A percentile compares a stretch with the other conserved stretches of the same genome.
Conservation (phyloP, 2,329 filamentous ascomycete species). For the Microascus cirrosus region DNA sequence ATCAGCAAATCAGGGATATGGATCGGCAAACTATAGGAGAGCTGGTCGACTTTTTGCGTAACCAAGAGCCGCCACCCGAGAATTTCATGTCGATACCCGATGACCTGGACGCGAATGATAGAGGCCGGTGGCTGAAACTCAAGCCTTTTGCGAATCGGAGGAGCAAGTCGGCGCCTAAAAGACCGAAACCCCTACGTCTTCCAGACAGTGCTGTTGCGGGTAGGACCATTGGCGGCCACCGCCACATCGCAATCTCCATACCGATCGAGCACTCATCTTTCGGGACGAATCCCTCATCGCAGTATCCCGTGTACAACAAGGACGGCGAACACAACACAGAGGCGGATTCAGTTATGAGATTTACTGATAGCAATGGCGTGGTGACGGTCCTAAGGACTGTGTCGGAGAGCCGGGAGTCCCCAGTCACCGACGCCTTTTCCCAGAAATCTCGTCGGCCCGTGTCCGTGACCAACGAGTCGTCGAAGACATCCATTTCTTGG, state of each 20-base stretch:
- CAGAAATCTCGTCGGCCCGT: conserved; percentile 1
- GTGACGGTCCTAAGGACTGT: conserved; percentile 22
- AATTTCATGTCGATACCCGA: conserved; percentile 37
- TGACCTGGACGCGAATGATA: conserved; percentile 16
- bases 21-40: conserved; percentile 1
- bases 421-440: not conserved
- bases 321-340: not conserved
- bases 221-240: conserved; percentile 38
- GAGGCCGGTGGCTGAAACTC: conserved; percentile 29
- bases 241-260: conserved; percentile 51
- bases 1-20: conserved; percentile 2
- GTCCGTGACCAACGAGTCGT: not conserved
- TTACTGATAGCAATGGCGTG: conserved; percentile 5
- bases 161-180: conserved; percentile 17
- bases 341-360: conserved; percentile 1
- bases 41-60: conserved; percentile 38
- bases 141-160: conserved; percentile 24
- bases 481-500: not conserved
- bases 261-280: conserved; percentile 38
- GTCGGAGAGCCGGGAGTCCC: conserved; percentile 21
- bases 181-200: conserved; percentile 22
- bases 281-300: conserved; percentile 11
- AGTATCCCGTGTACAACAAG: conserved; percentile 3
- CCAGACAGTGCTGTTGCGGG: conserved; percentile 46
- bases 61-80: conserved; percentile 32